Base-by-base conservation (phyloP, 495 filamentous ascomycete genomes). In the Penicillium turbatum region DNA sequence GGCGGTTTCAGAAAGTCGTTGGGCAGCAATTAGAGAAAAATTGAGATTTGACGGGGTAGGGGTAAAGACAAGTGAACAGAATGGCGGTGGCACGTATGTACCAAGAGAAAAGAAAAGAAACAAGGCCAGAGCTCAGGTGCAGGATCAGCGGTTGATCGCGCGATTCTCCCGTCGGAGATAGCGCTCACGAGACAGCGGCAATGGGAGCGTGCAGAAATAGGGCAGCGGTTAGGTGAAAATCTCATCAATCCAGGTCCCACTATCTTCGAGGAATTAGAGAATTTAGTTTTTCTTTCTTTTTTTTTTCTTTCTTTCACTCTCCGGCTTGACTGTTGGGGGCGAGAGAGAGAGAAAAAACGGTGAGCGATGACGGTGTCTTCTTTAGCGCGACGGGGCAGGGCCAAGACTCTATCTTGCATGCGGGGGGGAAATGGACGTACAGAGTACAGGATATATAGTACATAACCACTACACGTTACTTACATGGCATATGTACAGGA, bases 111-210 rank as follows among this genome's bases (percentile, higher is more conserved):
- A 37, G 41, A 48, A 35, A 46, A 42, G 30, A 49, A 58, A 57
- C 21, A 48, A 41, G 47, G 47, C 47, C 24, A 49, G 47, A 38
- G 47, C 47, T 38, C 27, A 24, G 53, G 47, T 50, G 55, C 34
- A 54, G 53, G 59, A 64, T 66, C 61, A 60, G 57, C 60, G 58
- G 63, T 50, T 62, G 59, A 62, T 59, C 60, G 56, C 59, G 62
- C 53, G 57, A 50, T 44, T 2, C 30, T 31, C 54, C 60, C 43
- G 51, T 57, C 54, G 57, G 48, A 57, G 56, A 54, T 62, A 38
- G 46, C 41, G 54, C 42, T 46, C 39, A 24, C 43, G 29, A 30
- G 48, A 43, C 48, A 36, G 30, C 30, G 30, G 35, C 35, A 37
- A 54, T 44, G 50, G 55, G 56, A 57, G 37, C 51, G 47, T 53